A percentile compares a stretch with the other conserved stretches of the same genome.
Evolutionary conservation across 1,139 yeast species (phyloP).

Genomic region (Diutina pseudorugosa): DNA sequence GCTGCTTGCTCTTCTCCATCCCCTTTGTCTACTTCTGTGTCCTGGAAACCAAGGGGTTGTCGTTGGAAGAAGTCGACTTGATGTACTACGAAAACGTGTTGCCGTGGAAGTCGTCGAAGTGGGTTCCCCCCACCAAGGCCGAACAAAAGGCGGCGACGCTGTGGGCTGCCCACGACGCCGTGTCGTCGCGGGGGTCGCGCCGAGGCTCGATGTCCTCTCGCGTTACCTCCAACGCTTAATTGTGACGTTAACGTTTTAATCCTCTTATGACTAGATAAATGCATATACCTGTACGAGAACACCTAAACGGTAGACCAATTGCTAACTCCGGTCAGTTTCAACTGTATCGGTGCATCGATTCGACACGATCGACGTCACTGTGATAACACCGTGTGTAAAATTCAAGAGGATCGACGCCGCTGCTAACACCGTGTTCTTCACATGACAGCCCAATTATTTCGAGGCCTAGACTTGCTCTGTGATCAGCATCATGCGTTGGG

Average conservation of each 20-base stretch:
- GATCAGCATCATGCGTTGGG: neutral
- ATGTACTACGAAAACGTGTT: constrained; percentile 33
- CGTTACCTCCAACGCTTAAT: neutral
- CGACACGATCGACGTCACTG: too few species aligned
- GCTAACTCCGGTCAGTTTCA: too few species aligned
- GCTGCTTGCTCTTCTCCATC: constrained; percentile 40
- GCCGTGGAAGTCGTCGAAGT: constrained; percentile 35
- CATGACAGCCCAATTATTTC: too few species aligned
- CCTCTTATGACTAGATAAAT: neutral
- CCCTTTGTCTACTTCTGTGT: constrained; percentile 48
- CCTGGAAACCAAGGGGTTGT: constrained; percentile 54
- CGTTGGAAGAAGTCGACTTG: constrained; percentile 58
- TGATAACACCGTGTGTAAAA: too few species aligned
- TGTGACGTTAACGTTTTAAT: neutral
- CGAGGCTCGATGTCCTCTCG: neutral
- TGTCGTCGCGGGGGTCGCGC: neutral
- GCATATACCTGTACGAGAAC: neutral
- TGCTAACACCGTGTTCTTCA: too few species aligned
- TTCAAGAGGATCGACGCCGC: too few species aligned
- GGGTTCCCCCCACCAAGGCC: constrained; percentile 24
- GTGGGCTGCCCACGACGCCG: neutral
- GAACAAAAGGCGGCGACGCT: neutral
- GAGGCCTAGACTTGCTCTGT: neutral
- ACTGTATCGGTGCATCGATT: too few species aligned
- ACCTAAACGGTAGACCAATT: too few species aligned